Evolutionary conservation across 2,329 filamentous ascomycete species (phyloP).

Genomic region (Hysterium pulicare): DNA sequence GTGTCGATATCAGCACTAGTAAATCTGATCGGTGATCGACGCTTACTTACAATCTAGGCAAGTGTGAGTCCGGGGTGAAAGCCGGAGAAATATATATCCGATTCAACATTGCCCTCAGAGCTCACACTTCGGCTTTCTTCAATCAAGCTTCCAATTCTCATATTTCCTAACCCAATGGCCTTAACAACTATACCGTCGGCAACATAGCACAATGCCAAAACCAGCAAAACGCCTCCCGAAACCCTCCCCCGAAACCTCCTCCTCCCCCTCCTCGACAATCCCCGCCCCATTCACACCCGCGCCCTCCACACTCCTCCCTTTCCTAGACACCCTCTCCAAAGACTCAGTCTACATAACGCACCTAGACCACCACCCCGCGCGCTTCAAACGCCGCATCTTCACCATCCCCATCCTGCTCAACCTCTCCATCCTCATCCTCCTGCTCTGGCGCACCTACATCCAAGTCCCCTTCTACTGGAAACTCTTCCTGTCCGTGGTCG

Average conservation of each 20-base stretch:
- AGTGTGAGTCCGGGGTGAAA: too few relatives aligned
- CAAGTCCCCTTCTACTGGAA: constrained; percentile 71
- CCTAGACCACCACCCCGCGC: constrained; percentile 66
- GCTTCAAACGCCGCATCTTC: constrained; percentile 81
- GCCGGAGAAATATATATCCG: too few relatives aligned
- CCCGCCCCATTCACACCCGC: constrained; percentile 67
- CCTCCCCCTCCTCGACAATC: constrained; percentile 20
- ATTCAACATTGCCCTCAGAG: too few relatives aligned
- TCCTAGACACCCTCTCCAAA: constrained; percentile 64
- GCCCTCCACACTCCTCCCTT: constrained; percentile 60
- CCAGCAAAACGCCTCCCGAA: constrained; percentile 14
- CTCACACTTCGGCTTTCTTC: too few relatives aligned
- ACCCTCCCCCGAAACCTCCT: constrained; percentile 6
- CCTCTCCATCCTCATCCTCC: constrained; percentile 59
- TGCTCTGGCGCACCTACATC: constrained; percentile 65
- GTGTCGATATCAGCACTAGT: too few relatives aligned
- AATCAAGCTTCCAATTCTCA: too few relatives aligned
- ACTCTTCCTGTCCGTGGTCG: constrained; percentile 62
- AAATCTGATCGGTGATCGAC: too few relatives aligned
- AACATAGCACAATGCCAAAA: constrained; percentile 13
- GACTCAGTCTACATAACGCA: constrained; percentile 80
- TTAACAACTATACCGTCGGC: too few relatives aligned
- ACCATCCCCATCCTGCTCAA: constrained; percentile 76
- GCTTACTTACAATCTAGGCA: too few relatives aligned
- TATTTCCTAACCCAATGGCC: too few relatives aligned